Percentiles rank a stretch among this genome's conserved stretches.
These are phyloP conservation scores for Stachybotrys elegans DNA, from an alignment of 2,329 filamentous ascomycete genomes.

Conservation along the genomic window DNA sequence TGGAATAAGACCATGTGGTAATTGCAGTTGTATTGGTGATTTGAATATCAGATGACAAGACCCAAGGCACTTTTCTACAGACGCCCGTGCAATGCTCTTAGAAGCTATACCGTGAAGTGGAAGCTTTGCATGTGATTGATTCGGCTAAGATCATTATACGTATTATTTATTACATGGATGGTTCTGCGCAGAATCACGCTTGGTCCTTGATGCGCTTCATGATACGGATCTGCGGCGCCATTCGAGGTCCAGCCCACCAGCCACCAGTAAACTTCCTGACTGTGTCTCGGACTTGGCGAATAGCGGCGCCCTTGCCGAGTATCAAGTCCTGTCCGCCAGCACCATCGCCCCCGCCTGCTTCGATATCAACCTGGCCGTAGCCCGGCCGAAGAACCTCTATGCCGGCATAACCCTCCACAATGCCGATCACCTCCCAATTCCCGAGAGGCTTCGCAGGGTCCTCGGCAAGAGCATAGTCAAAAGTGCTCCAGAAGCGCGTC, in stretches of 20 bases:
- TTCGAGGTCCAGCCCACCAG: conserved; percentile 60
- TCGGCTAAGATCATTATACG: too few relatives aligned
- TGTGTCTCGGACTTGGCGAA: conserved; percentile 32
- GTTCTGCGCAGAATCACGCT: too few relatives aligned
- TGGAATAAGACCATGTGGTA: too few relatives aligned
- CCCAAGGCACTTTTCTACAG: too few relatives aligned
- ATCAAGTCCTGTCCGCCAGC: conserved; percentile 18
- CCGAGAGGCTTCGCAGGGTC: conserved; percentile 41
- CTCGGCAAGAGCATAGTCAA: conserved; percentile 59
- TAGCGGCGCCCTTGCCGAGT: conserved; percentile 39
- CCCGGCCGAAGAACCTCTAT: conserved; percentile 52
- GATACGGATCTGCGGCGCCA: conserved; percentile 51
- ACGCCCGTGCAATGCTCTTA: too few relatives aligned
- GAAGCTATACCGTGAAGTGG: too few relatives aligned
- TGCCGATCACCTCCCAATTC: conserved; percentile 51
- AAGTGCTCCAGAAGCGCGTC: conserved; percentile 55
- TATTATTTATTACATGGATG: conserved; percentile 9
- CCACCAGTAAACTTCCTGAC: conserved; percentile 48
- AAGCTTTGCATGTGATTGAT: too few relatives aligned
- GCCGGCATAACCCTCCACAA: conserved; percentile 54
- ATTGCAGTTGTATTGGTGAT: too few relatives aligned
- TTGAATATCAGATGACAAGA: too few relatives aligned
- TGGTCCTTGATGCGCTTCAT: conserved; percentile 32
- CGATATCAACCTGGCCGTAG: conserved; percentile 9
- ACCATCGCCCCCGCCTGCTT: conserved; percentile 1